Evolutionary conservation across 2,329 filamentous ascomycete genomes (phyloP).

Genomic region (Fusarium bulbicola): DNA sequence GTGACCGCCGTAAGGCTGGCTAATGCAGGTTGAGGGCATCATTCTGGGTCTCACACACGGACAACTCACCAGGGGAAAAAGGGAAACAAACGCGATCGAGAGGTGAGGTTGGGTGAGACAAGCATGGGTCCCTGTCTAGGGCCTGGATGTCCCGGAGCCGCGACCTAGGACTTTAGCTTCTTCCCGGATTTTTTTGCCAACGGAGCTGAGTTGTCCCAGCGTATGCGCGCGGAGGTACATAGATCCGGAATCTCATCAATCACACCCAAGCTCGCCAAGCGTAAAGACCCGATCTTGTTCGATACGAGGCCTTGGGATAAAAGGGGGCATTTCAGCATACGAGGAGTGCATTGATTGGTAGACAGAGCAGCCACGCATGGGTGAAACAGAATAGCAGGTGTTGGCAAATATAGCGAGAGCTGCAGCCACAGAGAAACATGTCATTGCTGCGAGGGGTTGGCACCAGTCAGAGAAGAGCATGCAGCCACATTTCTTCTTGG

Average conservation of each 20-base stretch:
- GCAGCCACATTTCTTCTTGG: slow-evolving; percentile 18
- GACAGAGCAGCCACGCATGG: slow-evolving; percentile 11
- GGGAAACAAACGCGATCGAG: neutral
- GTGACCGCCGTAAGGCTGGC: slow-evolving; percentile 22
- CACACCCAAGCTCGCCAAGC: neutral
- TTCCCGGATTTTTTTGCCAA: neutral
- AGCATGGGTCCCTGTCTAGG: neutral
- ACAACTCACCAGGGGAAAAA: slow-evolving; percentile 8
- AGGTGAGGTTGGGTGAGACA: slow-evolving; percentile 9
- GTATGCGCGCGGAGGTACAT: slow-evolving; percentile 8
- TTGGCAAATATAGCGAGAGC: slow-evolving; percentile 16
- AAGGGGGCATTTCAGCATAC: slow-evolving; percentile 8
- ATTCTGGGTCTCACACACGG: neutral
- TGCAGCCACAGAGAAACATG: slow-evolving; percentile 15
- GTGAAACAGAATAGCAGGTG: slow-evolving; percentile 7
- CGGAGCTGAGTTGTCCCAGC: neutral
- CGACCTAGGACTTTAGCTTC: neutral
- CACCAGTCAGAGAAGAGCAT: slow-evolving; percentile 7
- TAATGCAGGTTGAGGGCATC: slow-evolving; percentile 22
- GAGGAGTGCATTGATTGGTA: slow-evolving; percentile 29
- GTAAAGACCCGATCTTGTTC: neutral
- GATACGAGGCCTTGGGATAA: slow-evolving; percentile 10
- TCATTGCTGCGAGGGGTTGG: slow-evolving; percentile 17
- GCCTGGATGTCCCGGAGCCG: neutral
- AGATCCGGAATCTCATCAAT: neutral